Evolutionary conservation across 768 basidiomycete species (phyloP).

Genomic region (Calvatia gigantea): DNA sequence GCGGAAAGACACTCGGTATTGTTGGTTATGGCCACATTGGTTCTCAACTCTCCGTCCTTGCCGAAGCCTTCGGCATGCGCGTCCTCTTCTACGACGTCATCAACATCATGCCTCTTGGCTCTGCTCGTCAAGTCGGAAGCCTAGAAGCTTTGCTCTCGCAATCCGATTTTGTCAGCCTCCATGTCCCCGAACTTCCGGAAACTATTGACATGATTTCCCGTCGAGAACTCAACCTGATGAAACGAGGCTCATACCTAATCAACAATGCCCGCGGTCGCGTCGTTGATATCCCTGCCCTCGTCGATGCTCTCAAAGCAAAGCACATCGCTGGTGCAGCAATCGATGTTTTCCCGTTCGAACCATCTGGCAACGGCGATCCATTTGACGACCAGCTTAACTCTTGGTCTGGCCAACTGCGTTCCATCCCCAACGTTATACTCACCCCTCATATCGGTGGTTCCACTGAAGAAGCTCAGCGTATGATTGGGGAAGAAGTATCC

Average conservation of each 20-base stretch:
- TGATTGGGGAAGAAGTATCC: conserved; percentile 96
- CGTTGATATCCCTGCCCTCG: conserved; percentile 90
- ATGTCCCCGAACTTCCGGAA: conserved; percentile 95
- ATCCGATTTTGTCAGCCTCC: conserved; percentile 93
- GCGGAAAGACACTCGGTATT: conserved; percentile 97
- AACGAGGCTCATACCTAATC: conserved; percentile 90
- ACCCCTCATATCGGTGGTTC: conserved; percentile 99
- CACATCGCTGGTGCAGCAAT: conserved; percentile 87
- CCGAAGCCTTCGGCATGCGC: conserved; percentile 93
- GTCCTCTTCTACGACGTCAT: conserved; percentile 95
- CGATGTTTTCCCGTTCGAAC: conserved; percentile 95
- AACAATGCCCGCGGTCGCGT: conserved; percentile 97
- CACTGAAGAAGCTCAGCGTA: conserved; percentile 96
- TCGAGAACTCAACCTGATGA: conserved; percentile 83
- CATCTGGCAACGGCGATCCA: conserved; percentile 82
- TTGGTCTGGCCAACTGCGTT: conserved; percentile 76
- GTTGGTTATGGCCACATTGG: conserved; percentile 99
- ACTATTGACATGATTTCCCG: conserved; percentile 91
- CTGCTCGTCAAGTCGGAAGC: conserved; percentile 84
- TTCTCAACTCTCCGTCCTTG: conserved; percentile 92
- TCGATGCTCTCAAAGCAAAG: conserved; percentile 75
- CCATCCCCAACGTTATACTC: conserved; percentile 87
- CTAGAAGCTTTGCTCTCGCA: conserved; percentile 69
- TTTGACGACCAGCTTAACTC: conserved; percentile 88
- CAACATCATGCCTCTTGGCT: conserved; percentile 97